Base-by-base conservation (phyloP, 768 basidiomycete species). In the Mycena latifolia region DNA sequence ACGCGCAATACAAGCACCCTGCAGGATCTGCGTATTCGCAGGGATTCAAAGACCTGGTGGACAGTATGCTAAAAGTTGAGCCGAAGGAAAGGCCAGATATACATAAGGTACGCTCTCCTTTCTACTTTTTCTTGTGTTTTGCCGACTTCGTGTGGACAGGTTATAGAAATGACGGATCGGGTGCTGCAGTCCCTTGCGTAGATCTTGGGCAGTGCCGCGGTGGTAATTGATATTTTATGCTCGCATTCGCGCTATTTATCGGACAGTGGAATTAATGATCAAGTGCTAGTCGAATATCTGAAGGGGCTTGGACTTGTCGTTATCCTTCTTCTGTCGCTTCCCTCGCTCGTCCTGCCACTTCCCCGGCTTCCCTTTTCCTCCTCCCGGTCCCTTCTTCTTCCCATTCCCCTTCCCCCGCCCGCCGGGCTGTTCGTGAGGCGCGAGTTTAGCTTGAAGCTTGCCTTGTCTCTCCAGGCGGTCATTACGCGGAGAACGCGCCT, bases 1-100 rank as follows among this genome's bases (percentile, higher is more conserved):
- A 93, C 69, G 97, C 95, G 0, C 90, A 93, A 70, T 99, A 96
- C 79, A 91, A 91, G 71, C 95, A 98, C 72, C 96, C 96, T 0
- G 82, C 69, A 1, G 55, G 80, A 58, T 93, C 92, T 4, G 88
- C 86, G n/a, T 98, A 96, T 77, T 94, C 93, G 17, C 89, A 95
- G 73, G 93, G 92, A 6, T 79, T 97, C 63, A 89, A 86, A 72
- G 85, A 90, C 54, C 81, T 99, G 52, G 93, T 99, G 61, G 92
- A 96, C 75, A 81, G 81, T 48, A 93, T 94, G 92, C 78, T 99
- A 54, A 92, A 91, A 65, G 87, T 92, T 47, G 89, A 98, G 69
- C 93, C 96, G 7, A 81, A 84, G 55, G 88, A 94, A 33, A 79
- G 98, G 68, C 96, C 96, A 20, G 89, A 92, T 78, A 96, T 99